Evolutionary conservation across 2,329 filamentous ascomycete species (phyloP).

Genomic region (Calonectria pauciramosa): DNA sequence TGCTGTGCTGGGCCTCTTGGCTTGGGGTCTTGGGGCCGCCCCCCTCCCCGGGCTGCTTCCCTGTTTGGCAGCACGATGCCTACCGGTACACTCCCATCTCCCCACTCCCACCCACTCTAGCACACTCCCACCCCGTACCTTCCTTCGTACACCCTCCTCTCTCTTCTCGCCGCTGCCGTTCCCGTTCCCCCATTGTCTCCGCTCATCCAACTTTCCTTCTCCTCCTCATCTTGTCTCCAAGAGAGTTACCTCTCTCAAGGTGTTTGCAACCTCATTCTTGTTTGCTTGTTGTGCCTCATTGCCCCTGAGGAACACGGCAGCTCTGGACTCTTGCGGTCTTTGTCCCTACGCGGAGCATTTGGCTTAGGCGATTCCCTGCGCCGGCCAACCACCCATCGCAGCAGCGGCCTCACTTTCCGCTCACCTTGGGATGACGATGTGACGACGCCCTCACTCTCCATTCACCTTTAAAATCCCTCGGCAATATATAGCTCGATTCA

Average conservation of each 20-base stretch:
- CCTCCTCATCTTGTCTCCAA: conserved; percentile 45
- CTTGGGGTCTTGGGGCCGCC: conserved; percentile 32
- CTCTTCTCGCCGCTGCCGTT: conserved; percentile 44
- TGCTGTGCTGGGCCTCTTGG: conserved; percentile 31
- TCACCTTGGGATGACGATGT: conserved; percentile 46
- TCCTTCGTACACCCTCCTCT: conserved; percentile 45
- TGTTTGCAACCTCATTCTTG: conserved; percentile 35
- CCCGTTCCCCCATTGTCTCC: conserved; percentile 50
- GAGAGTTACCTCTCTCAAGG: conserved; percentile 47
- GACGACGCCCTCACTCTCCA: conserved; percentile 38
- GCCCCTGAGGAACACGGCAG: conserved; percentile 34
- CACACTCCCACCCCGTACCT: conserved; percentile 33
- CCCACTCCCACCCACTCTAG: conserved; percentile 40
- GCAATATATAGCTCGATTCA: conserved; percentile 21
- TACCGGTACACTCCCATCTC: conserved; percentile 23
- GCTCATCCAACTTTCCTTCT: conserved; percentile 49
- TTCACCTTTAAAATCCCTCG: conserved; percentile 28
- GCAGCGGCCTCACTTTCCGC: conserved; percentile 44
- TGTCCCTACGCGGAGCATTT: conserved; percentile 30
- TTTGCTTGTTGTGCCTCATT: conserved; percentile 39
- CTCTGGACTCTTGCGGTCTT: conserved; percentile 31
- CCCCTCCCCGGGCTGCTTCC: conserved; percentile 40
- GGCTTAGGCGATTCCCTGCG: conserved; percentile 28
- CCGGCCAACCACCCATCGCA: conserved; percentile 37
- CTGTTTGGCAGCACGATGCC: conserved; percentile 43